Evolutionary conservation across 176 grass and related monocot species (phyloP).

Genomic region (Rhynchospora pubera): DNA sequence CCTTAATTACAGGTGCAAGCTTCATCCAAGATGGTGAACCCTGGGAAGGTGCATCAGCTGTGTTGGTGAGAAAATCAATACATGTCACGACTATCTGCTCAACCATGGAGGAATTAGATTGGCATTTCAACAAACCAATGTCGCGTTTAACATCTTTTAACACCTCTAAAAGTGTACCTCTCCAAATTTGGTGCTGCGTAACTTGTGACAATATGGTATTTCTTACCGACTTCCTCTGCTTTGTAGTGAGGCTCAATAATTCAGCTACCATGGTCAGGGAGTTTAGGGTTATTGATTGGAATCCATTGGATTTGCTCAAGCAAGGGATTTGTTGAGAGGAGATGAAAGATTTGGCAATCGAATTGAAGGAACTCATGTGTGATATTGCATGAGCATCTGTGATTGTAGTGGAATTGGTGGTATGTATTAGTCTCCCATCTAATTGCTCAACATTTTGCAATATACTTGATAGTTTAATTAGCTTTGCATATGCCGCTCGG

Average conservation of each 20-base stretch:
- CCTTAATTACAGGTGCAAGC: conserved; percentile 35
- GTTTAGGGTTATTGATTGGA: conserved; percentile 28
- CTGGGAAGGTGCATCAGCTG: conserved; percentile 13
- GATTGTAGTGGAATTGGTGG: conserved; percentile 20
- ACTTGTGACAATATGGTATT: conserved; percentile 67
- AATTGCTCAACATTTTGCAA: conserved; percentile 30
- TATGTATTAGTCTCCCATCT: conserved; percentile 23
- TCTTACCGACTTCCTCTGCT: conserved; percentile 56
- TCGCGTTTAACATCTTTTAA: conserved; percentile 48
- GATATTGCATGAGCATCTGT: conserved; percentile 18
- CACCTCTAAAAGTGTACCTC: conserved; percentile 58
- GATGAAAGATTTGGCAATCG: conserved; percentile 42
- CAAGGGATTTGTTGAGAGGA: neutral
- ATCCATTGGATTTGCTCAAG: conserved; percentile 6
- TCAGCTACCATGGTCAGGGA: conserved; percentile 58
- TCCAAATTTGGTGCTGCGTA: conserved; percentile 76
- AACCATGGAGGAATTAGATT: conserved; percentile 40
- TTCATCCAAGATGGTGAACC: conserved; percentile 73
- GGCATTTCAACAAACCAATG: conserved; percentile 25
- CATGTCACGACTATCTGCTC: conserved; percentile 60
- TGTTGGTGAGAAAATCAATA: conserved; percentile 32
- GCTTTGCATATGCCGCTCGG: conserved; percentile 45
- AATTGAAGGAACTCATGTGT: conserved; percentile 43
- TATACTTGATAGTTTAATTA: conserved; percentile 49
- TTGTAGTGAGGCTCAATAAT: conserved; percentile 54